A percentile compares a stretch with the other conserved stretches of the same genome.
Conservation (phyloP, 352 stramenopile genomes). For the Pilasporangium apinafurcum region DNA sequence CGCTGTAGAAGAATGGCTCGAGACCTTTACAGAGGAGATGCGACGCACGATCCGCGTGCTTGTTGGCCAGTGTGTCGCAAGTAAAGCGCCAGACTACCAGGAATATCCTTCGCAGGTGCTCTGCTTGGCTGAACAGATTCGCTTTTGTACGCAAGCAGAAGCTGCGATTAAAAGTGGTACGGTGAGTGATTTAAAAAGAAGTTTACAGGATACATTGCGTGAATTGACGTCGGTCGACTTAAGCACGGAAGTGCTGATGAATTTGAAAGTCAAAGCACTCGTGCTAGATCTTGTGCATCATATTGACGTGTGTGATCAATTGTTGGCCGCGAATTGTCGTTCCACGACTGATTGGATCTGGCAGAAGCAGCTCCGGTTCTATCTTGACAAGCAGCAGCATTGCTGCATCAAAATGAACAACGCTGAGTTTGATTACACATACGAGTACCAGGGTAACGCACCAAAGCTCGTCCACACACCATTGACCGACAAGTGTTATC, state of each 20-base stretch:
- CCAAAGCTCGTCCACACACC: constrained; percentile 92
- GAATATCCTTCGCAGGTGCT: constrained; percentile 89
- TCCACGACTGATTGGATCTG: constrained; percentile 81
- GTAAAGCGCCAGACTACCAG: constrained; percentile 80
- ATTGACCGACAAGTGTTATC: constrained; percentile 92
- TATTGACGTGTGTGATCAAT: constrained; percentile 92
- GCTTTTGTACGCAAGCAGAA: constrained; percentile 88
- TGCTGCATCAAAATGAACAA: constrained; percentile 71
- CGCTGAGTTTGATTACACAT: constrained; percentile 89
- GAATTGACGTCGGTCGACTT: constrained; percentile 83
- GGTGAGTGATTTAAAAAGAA: constrained; percentile 60
- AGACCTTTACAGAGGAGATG: constrained; percentile 90
- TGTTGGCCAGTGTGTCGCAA: constrained; percentile 71
- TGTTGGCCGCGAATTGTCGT: constrained; percentile 54
- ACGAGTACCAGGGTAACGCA: constrained; percentile 94
- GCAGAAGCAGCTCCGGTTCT: constrained; percentile 94
- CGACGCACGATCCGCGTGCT: constrained; percentile 79
- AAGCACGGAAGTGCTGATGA: constrained; percentile 81
- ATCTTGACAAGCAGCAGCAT: constrained; percentile 60
- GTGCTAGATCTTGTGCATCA: constrained; percentile 95
- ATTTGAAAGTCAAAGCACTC: constrained; percentile 93
- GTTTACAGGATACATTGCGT: constrained; percentile 55
- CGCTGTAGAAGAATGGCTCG: constrained; percentile 92
- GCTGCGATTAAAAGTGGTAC: constrained; percentile 71
- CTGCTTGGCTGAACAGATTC: constrained; percentile 89